Percentiles rank a stretch among this genome's conserved stretches.
Conservation (phyloP, 306 rosid genomes). For the Prunus mume region DNA sequence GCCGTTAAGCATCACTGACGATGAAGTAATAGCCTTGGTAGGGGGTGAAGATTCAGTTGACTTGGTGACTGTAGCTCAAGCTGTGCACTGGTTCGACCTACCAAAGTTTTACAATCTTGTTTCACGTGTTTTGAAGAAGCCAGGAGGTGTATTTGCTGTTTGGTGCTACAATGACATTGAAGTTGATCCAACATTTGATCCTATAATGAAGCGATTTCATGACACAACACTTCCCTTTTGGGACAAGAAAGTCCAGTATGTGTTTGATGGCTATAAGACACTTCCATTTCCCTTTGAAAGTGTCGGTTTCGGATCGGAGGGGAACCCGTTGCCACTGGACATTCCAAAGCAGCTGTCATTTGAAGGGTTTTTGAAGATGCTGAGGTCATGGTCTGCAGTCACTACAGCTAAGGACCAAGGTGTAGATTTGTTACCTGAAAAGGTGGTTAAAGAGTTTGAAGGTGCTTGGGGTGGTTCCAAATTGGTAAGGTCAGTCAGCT, state of each 20-base stretch:
- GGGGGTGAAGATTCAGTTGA: slow-evolving; percentile 27
- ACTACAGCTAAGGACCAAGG: slow-evolving; percentile 18
- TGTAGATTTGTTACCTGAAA: slow-evolving; percentile 21
- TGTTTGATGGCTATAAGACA: slow-evolving; percentile 24
- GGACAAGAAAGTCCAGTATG: background rate
- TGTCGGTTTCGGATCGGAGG: slow-evolving; percentile 34
- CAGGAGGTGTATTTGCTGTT: slow-evolving; percentile 20
- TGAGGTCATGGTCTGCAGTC: slow-evolving; percentile 13
- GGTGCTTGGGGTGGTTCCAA: slow-evolving; percentile 27
- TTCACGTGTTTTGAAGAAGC: slow-evolving; percentile 20
- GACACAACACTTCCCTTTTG: slow-evolving; percentile 8
- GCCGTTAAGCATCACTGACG: slow-evolving; percentile 13
- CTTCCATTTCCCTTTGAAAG: slow-evolving; percentile 39
- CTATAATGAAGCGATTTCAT: background rate
- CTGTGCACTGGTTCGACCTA: slow-evolving; percentile 33
- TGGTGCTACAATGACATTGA: slow-evolving; percentile 21
- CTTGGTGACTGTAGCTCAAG: slow-evolving; percentile 24
- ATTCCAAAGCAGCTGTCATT: slow-evolving; percentile 12
- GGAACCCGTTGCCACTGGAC: slow-evolving; percentile 24
- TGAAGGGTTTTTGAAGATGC: slow-evolving; percentile 2
- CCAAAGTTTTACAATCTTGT: slow-evolving; percentile 18
- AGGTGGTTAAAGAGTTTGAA: slow-evolving; percentile 10
- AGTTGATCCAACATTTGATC: slow-evolving; percentile 19
- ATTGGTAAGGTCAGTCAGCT: slow-evolving; percentile 4
- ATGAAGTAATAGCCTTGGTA: slow-evolving; percentile 22